A percentile compares a stretch with the other conserved stretches of the same genome.
Conservation (phyloP, 192 early-diverging fungal species). For the Coemansia erecta region DNA sequence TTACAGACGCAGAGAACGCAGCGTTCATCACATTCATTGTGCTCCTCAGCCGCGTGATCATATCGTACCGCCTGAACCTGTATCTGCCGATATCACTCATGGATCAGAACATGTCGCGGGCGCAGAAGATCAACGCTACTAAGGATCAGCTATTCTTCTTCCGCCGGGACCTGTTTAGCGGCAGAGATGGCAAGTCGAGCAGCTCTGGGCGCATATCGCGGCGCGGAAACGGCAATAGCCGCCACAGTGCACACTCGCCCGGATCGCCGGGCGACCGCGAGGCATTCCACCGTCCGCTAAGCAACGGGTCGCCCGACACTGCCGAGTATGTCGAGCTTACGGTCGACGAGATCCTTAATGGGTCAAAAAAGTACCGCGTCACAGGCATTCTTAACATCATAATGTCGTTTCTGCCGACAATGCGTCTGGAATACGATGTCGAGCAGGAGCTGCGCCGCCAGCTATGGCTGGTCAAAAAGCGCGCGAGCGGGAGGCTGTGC, state of each 20-base stretch:
- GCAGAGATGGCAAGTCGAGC: constrained; percentile 38
- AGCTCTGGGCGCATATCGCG: constrained; percentile 36
- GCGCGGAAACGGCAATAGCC: constrained; percentile 16
- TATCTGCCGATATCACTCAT: constrained; percentile 95
- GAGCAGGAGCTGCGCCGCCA: constrained; percentile 73
- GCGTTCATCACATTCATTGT: constrained; percentile 94
- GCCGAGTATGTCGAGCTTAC: constrained; percentile 77
- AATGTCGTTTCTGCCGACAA: constrained; percentile 70
- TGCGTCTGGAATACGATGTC: constrained; percentile 71
- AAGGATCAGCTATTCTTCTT: constrained; percentile 83
- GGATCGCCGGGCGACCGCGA: neutral
- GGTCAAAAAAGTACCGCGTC: constrained; percentile 62
- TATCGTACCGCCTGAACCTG: constrained; percentile 85
- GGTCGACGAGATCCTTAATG: constrained; percentile 91
- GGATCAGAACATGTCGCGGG: constrained; percentile 88
- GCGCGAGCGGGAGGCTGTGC: constrained; percentile 78
- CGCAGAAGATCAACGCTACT: constrained; percentile 79
- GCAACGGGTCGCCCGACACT: constrained; percentile 17
- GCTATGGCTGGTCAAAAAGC: constrained; percentile 69
- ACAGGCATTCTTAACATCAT: constrained; percentile 81
- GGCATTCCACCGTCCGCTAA: constrained; percentile 3
- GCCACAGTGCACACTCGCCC: constrained; percentile 9
- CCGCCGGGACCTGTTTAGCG: constrained; percentile 74
- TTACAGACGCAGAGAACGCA: constrained; percentile 95
- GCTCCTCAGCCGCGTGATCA: constrained; percentile 85